Evolutionary conservation across 495 filamentous ascomycete species (phyloP).

Genomic region (Neurospora sp.): DNA sequence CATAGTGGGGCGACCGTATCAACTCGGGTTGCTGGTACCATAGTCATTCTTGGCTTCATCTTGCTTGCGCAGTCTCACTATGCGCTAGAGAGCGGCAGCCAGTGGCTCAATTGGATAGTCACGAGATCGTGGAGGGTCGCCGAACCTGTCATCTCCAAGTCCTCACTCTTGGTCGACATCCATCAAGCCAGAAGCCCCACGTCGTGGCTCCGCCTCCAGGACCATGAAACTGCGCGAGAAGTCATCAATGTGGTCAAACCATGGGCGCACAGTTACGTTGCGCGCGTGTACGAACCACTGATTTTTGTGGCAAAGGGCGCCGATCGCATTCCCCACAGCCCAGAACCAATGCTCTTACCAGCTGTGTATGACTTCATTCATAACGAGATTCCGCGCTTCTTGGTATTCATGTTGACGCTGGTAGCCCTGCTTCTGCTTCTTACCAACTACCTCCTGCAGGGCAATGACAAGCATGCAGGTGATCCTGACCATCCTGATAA

Average conservation of each 20-base stretch:
- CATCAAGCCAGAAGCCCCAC: constrained; percentile 59
- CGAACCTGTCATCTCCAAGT: constrained; percentile 21
- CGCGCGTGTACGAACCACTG: constrained; percentile 55
- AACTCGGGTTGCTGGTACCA: constrained; percentile 50
- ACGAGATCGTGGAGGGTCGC: constrained; percentile 14
- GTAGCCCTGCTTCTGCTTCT: constrained; percentile 48
- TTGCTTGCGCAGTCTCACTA: constrained; percentile 57
- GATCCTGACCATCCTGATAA: constrained; percentile 29
- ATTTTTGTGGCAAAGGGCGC: constrained; percentile 57
- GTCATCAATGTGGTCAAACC: constrained; percentile 60
- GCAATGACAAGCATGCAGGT: constrained; percentile 29
- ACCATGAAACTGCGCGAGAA: constrained; percentile 62
- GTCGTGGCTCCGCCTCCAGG: constrained; percentile 62
- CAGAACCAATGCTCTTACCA: constrained; percentile 35
- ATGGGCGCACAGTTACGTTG: constrained; percentile 52
- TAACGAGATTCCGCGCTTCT: constrained; percentile 47
- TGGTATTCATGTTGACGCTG: constrained; percentile 43
- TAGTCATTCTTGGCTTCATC: constrained; percentile 51
- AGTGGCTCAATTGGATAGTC: constrained; percentile 31
- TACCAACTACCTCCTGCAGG: constrained; percentile 56
- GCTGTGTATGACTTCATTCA: constrained; percentile 45
- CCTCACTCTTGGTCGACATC: constrained; percentile 37
- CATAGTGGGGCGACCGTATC: constrained; percentile 42
- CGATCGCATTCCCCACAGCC: constrained; percentile 38
- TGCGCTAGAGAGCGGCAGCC: constrained; percentile 40